Evolutionary conservation across 257 asterid genomes (phyloP).

Genomic region (Orobanche coerulescens): DNA sequence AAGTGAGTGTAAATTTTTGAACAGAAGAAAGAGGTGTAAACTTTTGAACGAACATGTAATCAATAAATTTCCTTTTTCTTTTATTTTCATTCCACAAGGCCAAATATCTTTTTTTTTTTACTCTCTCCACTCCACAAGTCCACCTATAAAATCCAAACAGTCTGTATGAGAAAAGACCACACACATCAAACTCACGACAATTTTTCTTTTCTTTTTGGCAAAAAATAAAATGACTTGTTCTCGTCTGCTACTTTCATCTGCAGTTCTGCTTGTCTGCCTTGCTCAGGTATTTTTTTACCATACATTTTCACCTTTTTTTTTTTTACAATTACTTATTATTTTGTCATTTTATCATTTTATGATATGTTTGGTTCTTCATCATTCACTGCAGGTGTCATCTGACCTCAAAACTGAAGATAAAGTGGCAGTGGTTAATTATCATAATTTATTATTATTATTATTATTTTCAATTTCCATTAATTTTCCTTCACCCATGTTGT

Average conservation of each 20-base stretch:
- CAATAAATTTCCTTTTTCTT: neutral
- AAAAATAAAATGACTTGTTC: neutral
- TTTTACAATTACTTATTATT: neutral
- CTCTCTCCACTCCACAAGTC: neutral
- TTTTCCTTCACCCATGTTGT: neutral
- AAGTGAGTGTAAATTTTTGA: too few relatives aligned
- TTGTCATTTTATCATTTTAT: neutral
- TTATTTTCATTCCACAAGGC: neutral
- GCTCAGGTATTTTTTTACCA: slow-evolving; percentile 24
- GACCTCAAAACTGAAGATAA: slow-evolving; percentile 36
- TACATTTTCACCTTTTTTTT: neutral
- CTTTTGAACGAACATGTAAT: too few relatives aligned
- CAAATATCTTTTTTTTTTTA: slow-evolving; percentile 11
- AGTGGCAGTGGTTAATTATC: slow-evolving; percentile 22
- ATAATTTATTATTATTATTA: neutral
- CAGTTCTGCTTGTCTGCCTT: slow-evolving; percentile 40
- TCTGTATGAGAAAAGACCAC: neutral
- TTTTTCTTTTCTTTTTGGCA: too few relatives aligned
- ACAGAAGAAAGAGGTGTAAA: too few relatives aligned
- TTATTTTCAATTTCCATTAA: neutral
- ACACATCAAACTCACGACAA: neutral
- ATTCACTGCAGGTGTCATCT: slow-evolving; percentile 43
- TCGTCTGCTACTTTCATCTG: slow-evolving; percentile 32
- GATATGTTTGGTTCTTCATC: neutral
- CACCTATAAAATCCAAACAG: neutral